These are phyloP conservation scores for Mycena epipterygia DNA, from an alignment of 768 basidiomycete genomes.

Conservation along the genomic window DNA sequence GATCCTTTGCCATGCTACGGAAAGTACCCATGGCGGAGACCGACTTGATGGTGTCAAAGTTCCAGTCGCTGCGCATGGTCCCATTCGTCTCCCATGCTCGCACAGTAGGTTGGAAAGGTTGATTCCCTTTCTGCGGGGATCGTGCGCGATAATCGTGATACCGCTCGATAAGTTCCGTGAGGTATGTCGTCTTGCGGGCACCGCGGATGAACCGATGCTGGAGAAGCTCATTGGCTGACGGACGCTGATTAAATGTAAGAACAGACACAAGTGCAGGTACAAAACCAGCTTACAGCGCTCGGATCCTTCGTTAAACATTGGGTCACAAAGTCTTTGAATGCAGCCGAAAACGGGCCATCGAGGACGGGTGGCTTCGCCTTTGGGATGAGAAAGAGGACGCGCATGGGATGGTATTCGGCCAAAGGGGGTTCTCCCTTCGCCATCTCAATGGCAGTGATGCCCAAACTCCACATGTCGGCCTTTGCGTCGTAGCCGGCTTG, in stretches of 20 bases:
- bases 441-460: slow-evolving; percentile 98
- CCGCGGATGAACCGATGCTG: slow-evolving; percentile 93
- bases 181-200: slow-evolving; percentile 85
- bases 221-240: slow-evolving; percentile 91
- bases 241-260: slow-evolving; percentile 70
- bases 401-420: slow-evolving; percentile 98
- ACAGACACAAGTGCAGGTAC: slow-evolving; percentile 20
- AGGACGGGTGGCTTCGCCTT: slow-evolving; percentile 94
- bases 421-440: slow-evolving; percentile 97
- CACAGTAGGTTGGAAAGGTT: slow-evolving; percentile 69
- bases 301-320: slow-evolving; percentile 96
- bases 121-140: slow-evolving; percentile 69
- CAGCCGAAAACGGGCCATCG: slow-evolving; percentile 85
- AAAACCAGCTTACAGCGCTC: slow-evolving; percentile 63
- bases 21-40: slow-evolving; percentile 83
- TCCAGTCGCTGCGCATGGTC: slow-evolving; percentile 94
- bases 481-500: slow-evolving; percentile 97
- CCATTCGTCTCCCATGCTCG: slow-evolving; percentile 79
- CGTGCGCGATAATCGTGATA: slow-evolving; percentile 82
- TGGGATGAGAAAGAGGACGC: slow-evolving; percentile 97
- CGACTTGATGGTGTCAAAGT: slow-evolving; percentile 89
- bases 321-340: slow-evolving; percentile 94
- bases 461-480: slow-evolving; percentile 98
- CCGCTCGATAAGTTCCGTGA: slow-evolving; percentile 91
- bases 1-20: slow-evolving; percentile 78